These are phyloP conservation scores for Suillus paluster DNA, from an alignment of 768 basidiomycete species.

Conservation along the genomic window DNA sequence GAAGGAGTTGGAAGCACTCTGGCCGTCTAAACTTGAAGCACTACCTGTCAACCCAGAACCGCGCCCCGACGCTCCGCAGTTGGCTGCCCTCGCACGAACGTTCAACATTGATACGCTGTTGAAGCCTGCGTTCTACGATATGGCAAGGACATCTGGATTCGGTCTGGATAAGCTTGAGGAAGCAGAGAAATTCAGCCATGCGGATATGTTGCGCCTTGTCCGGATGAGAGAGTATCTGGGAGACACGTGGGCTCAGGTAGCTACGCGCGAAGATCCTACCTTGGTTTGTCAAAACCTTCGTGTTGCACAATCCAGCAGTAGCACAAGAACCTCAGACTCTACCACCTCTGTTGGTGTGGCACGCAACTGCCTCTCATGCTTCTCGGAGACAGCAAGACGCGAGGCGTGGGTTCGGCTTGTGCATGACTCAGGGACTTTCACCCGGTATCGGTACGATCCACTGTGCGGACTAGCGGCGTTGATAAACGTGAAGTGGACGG, in stretches of 20 bases:
- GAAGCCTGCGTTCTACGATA: conserved; percentile 45
- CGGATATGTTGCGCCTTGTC: conserved; percentile 13
- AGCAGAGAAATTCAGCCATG: background rate
- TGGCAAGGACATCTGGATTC: conserved; percentile 28
- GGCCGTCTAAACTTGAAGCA: conserved; percentile 26
- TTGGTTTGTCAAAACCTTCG: background rate
- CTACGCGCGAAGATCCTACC: conserved; percentile 4
- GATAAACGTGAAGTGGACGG: conserved; percentile 26
- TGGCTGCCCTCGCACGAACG: conserved; percentile 34
- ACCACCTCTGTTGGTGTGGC: background rate
- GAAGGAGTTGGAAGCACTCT: conserved; percentile 33
- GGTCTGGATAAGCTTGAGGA: conserved; percentile 11
- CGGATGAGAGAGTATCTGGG: conserved; percentile 25
- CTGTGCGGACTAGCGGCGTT: conserved; percentile 39
- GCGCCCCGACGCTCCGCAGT: conserved; percentile 31
- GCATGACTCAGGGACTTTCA: conserved; percentile 28
- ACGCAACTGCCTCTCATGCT: background rate
- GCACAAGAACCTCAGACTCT: background rate
- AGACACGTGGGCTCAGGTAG: conserved; percentile 21
- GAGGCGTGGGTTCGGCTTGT: conserved; percentile 13
- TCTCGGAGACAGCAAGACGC: background rate
- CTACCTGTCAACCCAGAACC: conserved; percentile 8
- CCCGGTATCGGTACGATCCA: conserved; percentile 35
- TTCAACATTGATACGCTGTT: conserved; percentile 32
- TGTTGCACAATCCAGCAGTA: background rate